Conservation (phyloP, 768 basidiomycete genomes). For the Mycena leptocephala region DNA sequence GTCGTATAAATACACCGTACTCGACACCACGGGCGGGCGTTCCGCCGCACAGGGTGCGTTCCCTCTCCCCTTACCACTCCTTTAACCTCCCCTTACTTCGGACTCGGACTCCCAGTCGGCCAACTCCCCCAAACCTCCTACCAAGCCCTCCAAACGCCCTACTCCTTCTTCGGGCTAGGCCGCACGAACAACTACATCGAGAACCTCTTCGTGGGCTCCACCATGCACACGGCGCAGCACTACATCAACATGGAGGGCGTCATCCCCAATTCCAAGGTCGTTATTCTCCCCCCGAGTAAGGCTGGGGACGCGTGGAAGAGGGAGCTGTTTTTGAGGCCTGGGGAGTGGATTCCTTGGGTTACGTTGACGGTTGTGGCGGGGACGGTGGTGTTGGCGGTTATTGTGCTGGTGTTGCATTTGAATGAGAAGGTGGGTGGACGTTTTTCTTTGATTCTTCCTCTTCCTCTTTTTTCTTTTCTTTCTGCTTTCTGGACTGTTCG, state of each 20-base stretch:
- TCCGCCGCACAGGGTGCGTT: constrained; percentile 89
- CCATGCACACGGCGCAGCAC: constrained; percentile 79
- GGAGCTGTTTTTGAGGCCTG: constrained; percentile 93
- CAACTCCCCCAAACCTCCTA: constrained; percentile 96
- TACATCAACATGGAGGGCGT: constrained; percentile 97
- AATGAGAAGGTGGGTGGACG: constrained; percentile 94
- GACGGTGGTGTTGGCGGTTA: constrained; percentile 81
- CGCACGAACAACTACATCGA: constrained; percentile 99
- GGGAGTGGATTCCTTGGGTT: constrained; percentile 98
- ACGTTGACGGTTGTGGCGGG: constrained; percentile 88
- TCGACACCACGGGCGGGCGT: constrained; percentile 91
- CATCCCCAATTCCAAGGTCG: constrained; percentile 96
- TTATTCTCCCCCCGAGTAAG: constrained; percentile 86
- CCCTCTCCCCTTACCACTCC: neutral
- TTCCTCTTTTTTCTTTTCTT: neutral
- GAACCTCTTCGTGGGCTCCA: constrained; percentile 96
- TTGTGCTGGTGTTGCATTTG: constrained; percentile 90
- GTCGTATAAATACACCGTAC: constrained; percentile 96
- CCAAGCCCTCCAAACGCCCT: constrained; percentile 91
- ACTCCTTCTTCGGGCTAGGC: constrained; percentile 96
- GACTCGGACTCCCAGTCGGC: constrained; percentile 69
- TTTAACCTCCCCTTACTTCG: neutral
- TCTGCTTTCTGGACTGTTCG: neutral
- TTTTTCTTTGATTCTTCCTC: too few relatives aligned
- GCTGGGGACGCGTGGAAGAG: constrained; percentile 83